Evolutionary conservation across 2,329 filamentous ascomycete genomes (phyloP), one percentile per base, ranked within the genome.

Genomic region (Colletotrichum simmondsii): DNA sequence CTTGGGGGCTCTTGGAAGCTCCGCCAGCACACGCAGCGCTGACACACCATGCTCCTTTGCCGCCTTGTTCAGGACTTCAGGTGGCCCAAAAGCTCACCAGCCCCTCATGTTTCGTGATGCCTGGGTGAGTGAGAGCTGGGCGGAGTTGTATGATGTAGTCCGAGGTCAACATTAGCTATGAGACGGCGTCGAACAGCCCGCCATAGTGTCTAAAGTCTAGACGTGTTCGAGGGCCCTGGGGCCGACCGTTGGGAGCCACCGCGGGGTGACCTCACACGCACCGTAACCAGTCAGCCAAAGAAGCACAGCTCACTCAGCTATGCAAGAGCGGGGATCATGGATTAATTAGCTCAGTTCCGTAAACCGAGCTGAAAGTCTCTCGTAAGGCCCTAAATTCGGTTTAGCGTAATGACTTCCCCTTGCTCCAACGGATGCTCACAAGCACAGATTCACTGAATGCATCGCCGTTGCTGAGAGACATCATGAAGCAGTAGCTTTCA

Each of bases 111-210:
- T n/a, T 16, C 12, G 11, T 24, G 16, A 10, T 24, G 7, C 30
- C 12, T n/a, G 28, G 35, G 26, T 32, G 7, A 8, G 28, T 8
- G 5, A 63, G 22, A 19, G 30, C 1, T 22, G 52, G 11, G 22
- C 8, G 10, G 32, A n/a, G 30, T 32, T 32, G 30, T 32, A 32
- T 32, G 52, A 14, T 5, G 14, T 42, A 37, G 5, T 16, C 19
- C 22, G 66, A 64, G 52, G 66, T 72, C 35, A 57, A 65, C 42
- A 59, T 70, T 59, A 53, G 54, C 37, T 65, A 30, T 57, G n/a
- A n/a, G 12, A 42, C 53, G 60, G 54, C 49, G 46, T 24, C 30
- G 6, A 24, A 19, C 14, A 37, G 52, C 22, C 19, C 32, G 57
- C 32, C 32, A 37, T 19, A 16, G 24, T 46, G 30, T 32, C 10